phyloP scores from a whole-genome alignment of 2,329 filamentous ascomycete species.

The Penicillium sp. region DNA sequence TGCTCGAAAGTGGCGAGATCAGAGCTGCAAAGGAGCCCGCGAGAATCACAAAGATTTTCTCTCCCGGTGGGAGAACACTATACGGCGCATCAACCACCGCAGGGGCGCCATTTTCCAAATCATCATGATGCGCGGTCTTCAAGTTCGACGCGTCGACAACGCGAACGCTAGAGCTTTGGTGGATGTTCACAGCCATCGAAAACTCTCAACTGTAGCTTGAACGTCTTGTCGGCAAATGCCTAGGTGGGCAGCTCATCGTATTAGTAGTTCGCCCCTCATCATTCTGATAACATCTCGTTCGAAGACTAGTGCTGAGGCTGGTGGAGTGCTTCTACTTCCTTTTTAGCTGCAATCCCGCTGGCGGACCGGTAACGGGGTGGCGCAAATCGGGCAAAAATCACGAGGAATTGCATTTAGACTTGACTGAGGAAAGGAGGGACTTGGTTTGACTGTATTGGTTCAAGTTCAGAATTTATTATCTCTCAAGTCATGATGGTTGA shows the following conservation, averaged over 20 bases:
- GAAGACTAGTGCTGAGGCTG: neutral
- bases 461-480: too few species aligned
- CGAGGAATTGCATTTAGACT: too few species aligned
- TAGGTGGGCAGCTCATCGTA: neutral
- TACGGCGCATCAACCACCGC: neutral
- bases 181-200: neutral
- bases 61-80: constrained; percentile 5
- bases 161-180: neutral
- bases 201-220: too few species aligned
- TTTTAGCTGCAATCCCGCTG: constrained; percentile 7
- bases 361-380: constrained; percentile 16
- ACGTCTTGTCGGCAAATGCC: too few species aligned
- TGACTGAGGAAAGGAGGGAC: too few species aligned
- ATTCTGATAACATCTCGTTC: too few species aligned
- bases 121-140: neutral
- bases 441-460: too few species aligned
- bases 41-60: constrained; percentile 17
- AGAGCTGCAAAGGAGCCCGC: constrained; percentile 18
- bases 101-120: neutral
- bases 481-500: too few species aligned
- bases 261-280: neutral
- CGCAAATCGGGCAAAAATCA: neutral
- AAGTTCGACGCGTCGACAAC: too few species aligned
- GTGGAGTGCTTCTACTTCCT: too few species aligned
- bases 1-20: constrained; percentile 25